phyloP scores from a whole-genome alignment of 2,329 filamentous ascomycete genomes.

The Venturia pyrina region DNA sequence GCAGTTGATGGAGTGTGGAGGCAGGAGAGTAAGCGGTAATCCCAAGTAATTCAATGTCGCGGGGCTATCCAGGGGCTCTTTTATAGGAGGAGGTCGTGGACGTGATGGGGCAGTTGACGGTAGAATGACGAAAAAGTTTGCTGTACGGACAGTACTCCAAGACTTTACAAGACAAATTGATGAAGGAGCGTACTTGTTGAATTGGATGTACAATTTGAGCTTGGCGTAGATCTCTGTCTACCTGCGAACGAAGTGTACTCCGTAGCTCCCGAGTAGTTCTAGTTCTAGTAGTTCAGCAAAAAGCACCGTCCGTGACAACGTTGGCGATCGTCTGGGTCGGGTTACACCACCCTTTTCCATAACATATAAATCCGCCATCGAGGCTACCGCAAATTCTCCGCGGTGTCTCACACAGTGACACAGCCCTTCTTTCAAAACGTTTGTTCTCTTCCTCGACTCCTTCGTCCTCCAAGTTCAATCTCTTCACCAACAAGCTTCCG shows the following conservation, averaged over 20 bases:
- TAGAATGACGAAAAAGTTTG: not conserved
- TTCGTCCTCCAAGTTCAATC: not conserved
- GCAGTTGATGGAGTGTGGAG: not conserved
- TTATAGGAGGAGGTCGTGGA: not conserved
- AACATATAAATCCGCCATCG: not conserved
- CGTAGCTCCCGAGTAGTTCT: not conserved
- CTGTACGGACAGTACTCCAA: not conserved
- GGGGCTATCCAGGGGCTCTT: not conserved
- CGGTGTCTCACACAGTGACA: not conserved
- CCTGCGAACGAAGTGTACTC: not conserved
- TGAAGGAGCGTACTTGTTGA: not conserved
- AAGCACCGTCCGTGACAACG: no score
- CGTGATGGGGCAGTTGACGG: not conserved
- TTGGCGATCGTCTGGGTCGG: not conserved
- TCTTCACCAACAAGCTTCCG: not conserved
- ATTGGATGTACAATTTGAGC: not conserved
- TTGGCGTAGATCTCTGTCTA: not conserved
- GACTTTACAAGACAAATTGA: not conserved
- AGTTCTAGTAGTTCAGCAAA: not conserved
- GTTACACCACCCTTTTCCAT: no score
- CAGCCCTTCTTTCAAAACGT: not conserved
- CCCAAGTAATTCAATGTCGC: not conserved
- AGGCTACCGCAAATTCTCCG: not conserved
- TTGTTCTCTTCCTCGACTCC: not conserved
- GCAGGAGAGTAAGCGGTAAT: not conserved